Conservation (phyloP, 176 grass and related monocot species). For the Melocanna baccifera region DNA sequence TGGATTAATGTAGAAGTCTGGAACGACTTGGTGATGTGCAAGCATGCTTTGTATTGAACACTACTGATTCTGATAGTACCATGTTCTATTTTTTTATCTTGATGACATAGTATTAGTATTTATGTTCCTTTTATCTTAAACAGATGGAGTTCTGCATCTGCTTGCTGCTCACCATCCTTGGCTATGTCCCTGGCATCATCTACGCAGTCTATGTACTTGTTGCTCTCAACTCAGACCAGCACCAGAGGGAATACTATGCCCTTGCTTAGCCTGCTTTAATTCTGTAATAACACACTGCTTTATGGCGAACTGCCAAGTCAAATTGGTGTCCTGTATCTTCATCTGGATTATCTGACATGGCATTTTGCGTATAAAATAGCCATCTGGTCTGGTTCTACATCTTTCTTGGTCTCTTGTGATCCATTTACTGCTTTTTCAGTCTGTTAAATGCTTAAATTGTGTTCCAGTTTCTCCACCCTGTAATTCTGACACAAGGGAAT, state of each 20-base stretch:
- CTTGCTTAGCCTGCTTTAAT: slow-evolving; percentile 24
- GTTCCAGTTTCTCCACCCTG: background rate
- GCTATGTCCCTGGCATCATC: slow-evolving; percentile 68
- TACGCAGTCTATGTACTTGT: slow-evolving; percentile 61
- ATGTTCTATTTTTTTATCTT: background rate
- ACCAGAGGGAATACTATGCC: slow-evolving; percentile 39
- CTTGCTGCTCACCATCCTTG: slow-evolving; percentile 64
- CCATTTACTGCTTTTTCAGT: background rate
- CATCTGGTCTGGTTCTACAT: background rate
- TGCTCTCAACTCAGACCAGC: slow-evolving; percentile 22
- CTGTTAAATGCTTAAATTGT: slow-evolving; percentile 4
- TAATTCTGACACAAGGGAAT: slow-evolving; percentile 22
- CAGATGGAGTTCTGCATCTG: slow-evolving; percentile 75
- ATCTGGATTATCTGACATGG: background rate
- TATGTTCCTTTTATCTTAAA: background rate
- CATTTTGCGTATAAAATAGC: background rate
- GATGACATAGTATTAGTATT: background rate
- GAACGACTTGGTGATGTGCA: background rate
- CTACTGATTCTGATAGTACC: background rate
- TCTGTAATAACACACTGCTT: background rate
- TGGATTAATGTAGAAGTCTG: background rate
- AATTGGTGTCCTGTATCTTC: background rate
- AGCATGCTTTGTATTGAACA: background rate
- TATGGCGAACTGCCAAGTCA: background rate
- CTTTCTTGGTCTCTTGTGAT: background rate